Conservation (phyloP, 139 green algal species). For the Nannochloris sp. region DNA sequence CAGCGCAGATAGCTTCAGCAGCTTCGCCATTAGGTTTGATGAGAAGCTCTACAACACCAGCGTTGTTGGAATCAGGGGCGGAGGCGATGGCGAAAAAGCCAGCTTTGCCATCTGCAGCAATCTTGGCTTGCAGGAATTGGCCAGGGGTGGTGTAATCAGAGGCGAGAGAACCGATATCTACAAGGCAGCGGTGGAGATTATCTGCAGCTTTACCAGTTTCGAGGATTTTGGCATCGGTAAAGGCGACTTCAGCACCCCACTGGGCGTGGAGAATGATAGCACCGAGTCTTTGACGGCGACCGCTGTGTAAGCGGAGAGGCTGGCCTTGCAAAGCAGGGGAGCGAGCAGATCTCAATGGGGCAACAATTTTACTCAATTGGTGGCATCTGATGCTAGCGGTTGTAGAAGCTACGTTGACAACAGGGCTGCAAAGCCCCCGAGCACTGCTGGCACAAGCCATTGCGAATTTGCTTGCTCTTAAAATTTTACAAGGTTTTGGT, state of each 20-base stretch:
- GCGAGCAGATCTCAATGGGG: not conserved
- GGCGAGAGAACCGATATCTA: constrained; percentile 54
- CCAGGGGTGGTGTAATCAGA: constrained; percentile 69
- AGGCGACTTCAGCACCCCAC: constrained; percentile 63
- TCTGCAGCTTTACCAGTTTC: constrained; percentile 9
- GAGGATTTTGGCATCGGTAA: constrained; percentile 32
- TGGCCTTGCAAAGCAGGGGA: no score
- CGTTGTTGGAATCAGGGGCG: constrained; percentile 40
- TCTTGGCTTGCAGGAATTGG: constrained; percentile 75
- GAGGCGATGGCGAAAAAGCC: constrained; percentile 90
- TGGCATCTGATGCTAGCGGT: not conserved
- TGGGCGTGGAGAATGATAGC: constrained; percentile 28
- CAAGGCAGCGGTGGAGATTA: constrained; percentile 41
- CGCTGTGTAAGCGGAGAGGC: no score
- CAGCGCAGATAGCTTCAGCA: constrained; percentile 43
- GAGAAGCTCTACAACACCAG: constrained; percentile 51
- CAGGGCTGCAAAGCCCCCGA: not conserved
- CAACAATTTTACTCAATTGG: not conserved
- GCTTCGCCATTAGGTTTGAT: constrained; percentile 56
- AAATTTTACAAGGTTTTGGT: no score
- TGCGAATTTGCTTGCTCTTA: no score
- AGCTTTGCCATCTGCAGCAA: constrained; percentile 60
- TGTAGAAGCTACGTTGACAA: not conserved
- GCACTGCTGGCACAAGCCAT: no score
- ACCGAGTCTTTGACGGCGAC: constrained; percentile 1